Base-by-base conservation (phyloP, 257 asterid genomes). In the Lithospermum erythrorhizon region DNA sequence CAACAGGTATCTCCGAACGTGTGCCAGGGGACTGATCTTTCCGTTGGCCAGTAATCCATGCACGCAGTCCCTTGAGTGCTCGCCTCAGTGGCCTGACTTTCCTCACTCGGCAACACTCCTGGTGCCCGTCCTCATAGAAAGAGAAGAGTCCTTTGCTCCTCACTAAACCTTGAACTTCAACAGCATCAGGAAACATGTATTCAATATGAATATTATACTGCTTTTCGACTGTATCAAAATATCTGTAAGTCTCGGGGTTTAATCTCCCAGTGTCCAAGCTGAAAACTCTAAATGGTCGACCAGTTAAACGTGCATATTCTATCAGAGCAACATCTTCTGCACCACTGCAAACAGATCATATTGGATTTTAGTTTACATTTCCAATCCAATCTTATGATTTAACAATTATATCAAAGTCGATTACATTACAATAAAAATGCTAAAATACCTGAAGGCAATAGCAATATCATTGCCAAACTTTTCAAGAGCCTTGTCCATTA, bases 1-100 rank as follows among this genome's bases (percentile, higher is more conserved):
- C 85, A 7, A 74, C 61, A 0, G 85, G 85, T 54, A 80, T 49
- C 55, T 80, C 82, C 0, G 85, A 76, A n/a, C 85, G 67, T 2
- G 85, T 80, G 0, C 82, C 85, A 1, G 85, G 85, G 16, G 85
- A 80, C 23, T 80, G 85, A 53, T 80, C 85, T 70, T 80, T 80
- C 3, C 85, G 75, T 57, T 80, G 85, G 20, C 85, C 85, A 0
- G 85, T 80, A 47, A 80, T 80, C 85, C 85, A 80, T 0, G 85
- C 82, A 9, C 76, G 75, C 7, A 80, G 51, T 7, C 85, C 85
- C 53, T 69, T 76, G 37, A 80, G 72, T 55, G 82, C 76, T 25
- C 76, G 48, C 48, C 80, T 71, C 61, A 80, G 32, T 6, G 85
- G 85, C 58, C 64, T 65, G 19, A 80, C 85, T 65, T 80, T 80